phyloP scores from a whole-genome alignment of 345 rosid genomes.

The Iberis pinnata region DNA sequence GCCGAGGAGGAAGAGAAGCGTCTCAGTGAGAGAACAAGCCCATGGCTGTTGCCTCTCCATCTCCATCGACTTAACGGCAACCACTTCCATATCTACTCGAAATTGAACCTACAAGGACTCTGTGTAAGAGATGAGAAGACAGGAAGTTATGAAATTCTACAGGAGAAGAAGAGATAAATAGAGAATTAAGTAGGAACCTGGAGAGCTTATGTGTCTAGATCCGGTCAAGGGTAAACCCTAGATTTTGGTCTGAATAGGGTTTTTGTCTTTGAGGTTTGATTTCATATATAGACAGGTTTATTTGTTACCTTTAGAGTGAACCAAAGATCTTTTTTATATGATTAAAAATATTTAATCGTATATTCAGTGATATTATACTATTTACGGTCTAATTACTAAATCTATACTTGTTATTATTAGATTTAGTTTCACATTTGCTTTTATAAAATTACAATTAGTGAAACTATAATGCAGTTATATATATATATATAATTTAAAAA shows the following conservation, averaged over 20 bases:
- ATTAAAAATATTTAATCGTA: no score
- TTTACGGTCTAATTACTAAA: no score
- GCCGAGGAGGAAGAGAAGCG: slow-evolving; percentile 29
- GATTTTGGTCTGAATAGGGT: slow-evolving; percentile 34
- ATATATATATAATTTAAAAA: no score
- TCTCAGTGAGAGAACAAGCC: slow-evolving; percentile 36
- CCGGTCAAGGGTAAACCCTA: slow-evolving; percentile 41
- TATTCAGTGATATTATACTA: no score
- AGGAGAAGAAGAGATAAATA: slow-evolving; percentile 1
- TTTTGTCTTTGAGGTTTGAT: slow-evolving; percentile 28
- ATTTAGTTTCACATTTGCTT: no score
- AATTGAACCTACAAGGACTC: slow-evolving; percentile 11
- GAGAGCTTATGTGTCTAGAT: slow-evolving; percentile 37
- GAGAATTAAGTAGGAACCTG: slow-evolving; percentile 25
- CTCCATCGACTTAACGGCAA: slow-evolving; percentile 29
- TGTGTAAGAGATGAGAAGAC: slow-evolving; percentile 19
- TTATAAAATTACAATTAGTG: no score
- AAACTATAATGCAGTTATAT: no score
- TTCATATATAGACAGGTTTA: slow-evolving; percentile 20
- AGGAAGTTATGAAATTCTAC: background rate
- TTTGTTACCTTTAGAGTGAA: no score
- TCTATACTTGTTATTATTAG: no score
- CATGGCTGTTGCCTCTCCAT: slow-evolving; percentile 17
- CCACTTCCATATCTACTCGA: slow-evolving; percentile 42
- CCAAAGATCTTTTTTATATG: no score